Conservation (phyloP, 2,329 filamentous ascomycete genomes). For the Phaeosphaeriaceae sp. region DNA sequence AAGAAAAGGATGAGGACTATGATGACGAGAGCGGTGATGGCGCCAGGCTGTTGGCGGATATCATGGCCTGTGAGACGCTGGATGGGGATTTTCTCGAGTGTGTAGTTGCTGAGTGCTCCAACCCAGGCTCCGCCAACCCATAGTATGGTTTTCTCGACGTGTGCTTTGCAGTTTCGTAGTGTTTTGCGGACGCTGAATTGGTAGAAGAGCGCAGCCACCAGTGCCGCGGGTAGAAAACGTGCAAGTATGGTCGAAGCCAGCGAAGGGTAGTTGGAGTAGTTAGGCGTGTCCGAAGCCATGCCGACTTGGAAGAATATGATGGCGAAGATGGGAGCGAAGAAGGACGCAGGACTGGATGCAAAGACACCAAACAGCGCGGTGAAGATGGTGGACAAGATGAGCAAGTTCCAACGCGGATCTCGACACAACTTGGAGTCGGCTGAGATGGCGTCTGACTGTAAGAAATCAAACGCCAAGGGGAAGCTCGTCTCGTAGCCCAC, state of each 20-base stretch:
- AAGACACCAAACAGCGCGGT: slow-evolving; percentile 40
- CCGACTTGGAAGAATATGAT: slow-evolving; percentile 41
- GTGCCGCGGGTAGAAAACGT: slow-evolving; percentile 44
- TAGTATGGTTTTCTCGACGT: slow-evolving; percentile 45
- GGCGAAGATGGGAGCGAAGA: slow-evolving; percentile 9
- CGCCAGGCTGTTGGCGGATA: slow-evolving; percentile 47
- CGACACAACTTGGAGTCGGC: slow-evolving; percentile 30
- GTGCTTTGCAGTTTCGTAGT: slow-evolving; percentile 36
- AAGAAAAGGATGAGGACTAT: slow-evolving; percentile 38
- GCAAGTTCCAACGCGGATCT: slow-evolving; percentile 44
- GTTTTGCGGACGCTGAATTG: slow-evolving; percentile 36
- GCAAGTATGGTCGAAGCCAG: slow-evolving; percentile 40
- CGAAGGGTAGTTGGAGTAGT: slow-evolving; percentile 37
- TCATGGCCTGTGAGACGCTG: slow-evolving; percentile 46
- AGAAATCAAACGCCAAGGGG: slow-evolving; percentile 43
- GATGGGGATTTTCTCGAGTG: slow-evolving; percentile 45
- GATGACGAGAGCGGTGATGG: slow-evolving; percentile 41
- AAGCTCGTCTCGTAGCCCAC: slow-evolving; percentile 44
- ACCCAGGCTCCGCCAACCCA: slow-evolving; percentile 48
- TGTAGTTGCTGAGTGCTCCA: slow-evolving; percentile 42
- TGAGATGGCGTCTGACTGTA: slow-evolving; percentile 17
- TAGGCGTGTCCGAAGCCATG: slow-evolving; percentile 46
- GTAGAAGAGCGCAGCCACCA: slow-evolving; percentile 40
- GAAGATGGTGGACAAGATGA: slow-evolving; percentile 42
- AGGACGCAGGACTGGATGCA: slow-evolving; percentile 37